Evolutionary conservation across 108 stramenopile genomes (phyloP).

Genomic region (Hondaea fermentalgiana): DNA sequence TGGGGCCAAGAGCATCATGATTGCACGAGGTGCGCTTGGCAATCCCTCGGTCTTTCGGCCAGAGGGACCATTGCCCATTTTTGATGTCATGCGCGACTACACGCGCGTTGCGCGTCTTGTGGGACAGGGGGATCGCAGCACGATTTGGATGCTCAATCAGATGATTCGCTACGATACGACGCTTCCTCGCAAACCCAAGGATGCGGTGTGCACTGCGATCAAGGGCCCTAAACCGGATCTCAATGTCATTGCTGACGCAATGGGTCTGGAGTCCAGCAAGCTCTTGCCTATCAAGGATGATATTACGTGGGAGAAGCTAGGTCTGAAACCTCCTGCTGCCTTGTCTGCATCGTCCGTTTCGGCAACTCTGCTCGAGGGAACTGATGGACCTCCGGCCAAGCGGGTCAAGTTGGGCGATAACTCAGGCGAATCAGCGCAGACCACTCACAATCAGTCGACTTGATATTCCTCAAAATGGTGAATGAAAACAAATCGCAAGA

Average conservation of each 20-base stretch:
- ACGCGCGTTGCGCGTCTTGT: not conserved
- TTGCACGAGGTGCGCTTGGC: not conserved
- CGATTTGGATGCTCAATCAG: not conserved
- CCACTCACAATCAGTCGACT: too few relatives aligned
- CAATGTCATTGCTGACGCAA: not conserved
- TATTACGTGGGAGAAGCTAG: not conserved
- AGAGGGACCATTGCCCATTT: not conserved
- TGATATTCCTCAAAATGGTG: too few relatives aligned
- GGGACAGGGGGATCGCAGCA: not conserved
- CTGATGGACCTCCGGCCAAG: too few relatives aligned
- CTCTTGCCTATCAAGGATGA: not conserved
- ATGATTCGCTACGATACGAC: not conserved
- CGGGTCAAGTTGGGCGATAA: too few relatives aligned
- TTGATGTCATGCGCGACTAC: not conserved
- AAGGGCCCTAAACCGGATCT: not conserved
- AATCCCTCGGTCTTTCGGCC: not conserved
- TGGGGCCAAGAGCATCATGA: not conserved
- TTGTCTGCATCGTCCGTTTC: not conserved
- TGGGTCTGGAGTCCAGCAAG: not conserved
- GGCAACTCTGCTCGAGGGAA: too few relatives aligned
- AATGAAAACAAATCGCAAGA: too few relatives aligned
- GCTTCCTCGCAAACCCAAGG: not conserved
- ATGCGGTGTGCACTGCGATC: not conserved
- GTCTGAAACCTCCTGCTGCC: not conserved
- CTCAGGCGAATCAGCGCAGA: too few relatives aligned